phyloP scores from a whole-genome alignment of 768 basidiomycete species.

The Pleurotus salmoneostramineus region DNA sequence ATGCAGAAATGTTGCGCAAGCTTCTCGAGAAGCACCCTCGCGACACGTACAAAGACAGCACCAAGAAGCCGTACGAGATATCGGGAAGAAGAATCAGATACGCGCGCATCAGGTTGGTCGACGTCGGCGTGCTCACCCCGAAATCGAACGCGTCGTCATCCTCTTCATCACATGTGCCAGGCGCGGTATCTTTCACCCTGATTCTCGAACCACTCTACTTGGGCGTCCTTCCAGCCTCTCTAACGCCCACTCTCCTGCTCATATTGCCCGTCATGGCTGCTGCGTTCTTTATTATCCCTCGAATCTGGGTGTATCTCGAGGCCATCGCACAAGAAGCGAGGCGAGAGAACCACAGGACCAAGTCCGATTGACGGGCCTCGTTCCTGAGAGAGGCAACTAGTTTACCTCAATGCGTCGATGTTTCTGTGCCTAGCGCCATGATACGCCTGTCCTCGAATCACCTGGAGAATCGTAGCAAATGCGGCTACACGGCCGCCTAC shows the following conservation, averaged over 20 bases:
- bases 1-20: constrained; percentile 25
- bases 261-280: constrained; percentile 23
- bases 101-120: constrained; percentile 52
- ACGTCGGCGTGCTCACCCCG: constrained; percentile 50
- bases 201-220: constrained; percentile 56
- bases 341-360: constrained; percentile 12
- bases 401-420: not conserved
- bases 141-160: constrained; percentile 1
- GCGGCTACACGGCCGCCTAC: not conserved
- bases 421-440: not conserved
- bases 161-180: constrained; percentile 12
- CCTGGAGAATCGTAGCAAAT: not conserved
- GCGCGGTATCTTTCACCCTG: constrained; percentile 44
- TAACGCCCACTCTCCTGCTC: constrained; percentile 31
- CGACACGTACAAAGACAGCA: not conserved
- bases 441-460: not conserved
- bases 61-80: not conserved
- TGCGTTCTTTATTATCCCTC: constrained; percentile 18
- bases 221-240: constrained; percentile 54
- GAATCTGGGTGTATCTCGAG: constrained; percentile 20
- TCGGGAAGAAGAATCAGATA: constrained; percentile 31
- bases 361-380: not conserved
- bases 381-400: not conserved
- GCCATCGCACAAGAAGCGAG: constrained; percentile 19
- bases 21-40: not conserved